A percentile compares a stretch with the other conserved stretches of the same genome.
Evolutionary conservation across 148 eudicot genomes (phyloP).

Genomic region (Diospyros kaki): DNA sequence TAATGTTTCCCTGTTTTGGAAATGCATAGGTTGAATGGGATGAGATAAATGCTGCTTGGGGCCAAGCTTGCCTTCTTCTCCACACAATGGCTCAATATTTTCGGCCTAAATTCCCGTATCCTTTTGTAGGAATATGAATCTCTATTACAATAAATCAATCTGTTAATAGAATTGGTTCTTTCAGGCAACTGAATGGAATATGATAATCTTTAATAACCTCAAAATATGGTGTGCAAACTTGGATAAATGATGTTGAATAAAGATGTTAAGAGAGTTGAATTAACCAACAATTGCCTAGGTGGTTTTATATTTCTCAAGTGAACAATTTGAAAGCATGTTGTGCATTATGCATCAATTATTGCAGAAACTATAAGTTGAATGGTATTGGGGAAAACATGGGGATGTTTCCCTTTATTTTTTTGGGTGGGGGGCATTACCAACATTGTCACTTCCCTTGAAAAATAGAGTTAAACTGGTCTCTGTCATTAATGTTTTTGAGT

Average conservation of each 20-base stretch:
- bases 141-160: not conserved
- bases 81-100: conserved; percentile 97
- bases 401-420: too few species aligned
- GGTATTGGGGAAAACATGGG: too few species aligned
- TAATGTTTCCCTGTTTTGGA: conserved; percentile 4
- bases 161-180: not conserved
- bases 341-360: not conserved
- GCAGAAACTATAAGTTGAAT: too few species aligned
- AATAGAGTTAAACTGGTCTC: too few species aligned
- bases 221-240: not conserved
- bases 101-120: conserved; percentile 93
- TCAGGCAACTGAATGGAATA: not conserved
- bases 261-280: not conserved
- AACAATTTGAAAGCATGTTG: not conserved
- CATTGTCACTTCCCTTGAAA: not conserved
- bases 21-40: conserved; percentile 93
- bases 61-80: conserved; percentile 96
- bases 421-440: not conserved
- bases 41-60: conserved; percentile 99
- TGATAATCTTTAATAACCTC: not conserved
- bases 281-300: not conserved
- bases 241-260: not conserved
- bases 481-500: too few species aligned
- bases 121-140: conserved; percentile 22
- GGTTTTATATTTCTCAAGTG: not conserved